Evolutionary conservation across 2,329 filamentous ascomycete species (phyloP), one percentile per base, ranked within the genome.

Genomic region (Harringtonia lauricola): DNA sequence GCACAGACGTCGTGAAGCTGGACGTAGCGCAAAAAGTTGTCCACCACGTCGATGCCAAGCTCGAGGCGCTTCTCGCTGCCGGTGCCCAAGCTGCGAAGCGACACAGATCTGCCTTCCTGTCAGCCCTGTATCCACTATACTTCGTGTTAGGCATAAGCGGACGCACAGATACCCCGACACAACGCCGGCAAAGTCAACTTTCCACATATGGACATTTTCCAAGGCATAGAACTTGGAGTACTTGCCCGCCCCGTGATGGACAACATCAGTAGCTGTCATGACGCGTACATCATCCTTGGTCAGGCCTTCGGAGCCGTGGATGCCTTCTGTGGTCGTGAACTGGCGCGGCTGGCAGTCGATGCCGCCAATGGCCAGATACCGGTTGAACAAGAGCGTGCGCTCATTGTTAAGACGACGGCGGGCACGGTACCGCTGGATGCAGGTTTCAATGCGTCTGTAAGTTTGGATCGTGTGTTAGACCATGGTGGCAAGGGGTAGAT

Each of bases 21-120:
- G 1, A 96, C 68, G 52, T 95, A 98, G 51, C 86, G 85, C 50
- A 95, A 76, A 57, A 96, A 96, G 57, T 92, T 94, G 47, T 78
- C 76, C 34, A 95, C 70, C 1, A 94, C 76, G 29, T 74, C 71
- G 18, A 81, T 76, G 3, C 78, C 79, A 8, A 71, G 61, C n/a
- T 72, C 63, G 48, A 88, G 70, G 13, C 71, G 62, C 0, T 64
- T 57, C 15, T 63, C 67, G 13, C 79, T 72, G 39, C 76, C 74
- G 17, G 74, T 68, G 31, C 76, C 74, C 31, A 75, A 64, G 22
- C 64, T 64, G 0, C 75, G 36, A 18, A 44, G 36, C 24, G 33
- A 36, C 22, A 39, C 36, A 4, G 41, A 39, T 22, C 42, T 44
- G 14, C 18, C 8, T 12, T 18, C 14, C 18, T 13, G 22, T 38